phyloP scores from a whole-genome alignment of 1,284 basidiomycete genomes.

The Fomitopsis palustris region DNA sequence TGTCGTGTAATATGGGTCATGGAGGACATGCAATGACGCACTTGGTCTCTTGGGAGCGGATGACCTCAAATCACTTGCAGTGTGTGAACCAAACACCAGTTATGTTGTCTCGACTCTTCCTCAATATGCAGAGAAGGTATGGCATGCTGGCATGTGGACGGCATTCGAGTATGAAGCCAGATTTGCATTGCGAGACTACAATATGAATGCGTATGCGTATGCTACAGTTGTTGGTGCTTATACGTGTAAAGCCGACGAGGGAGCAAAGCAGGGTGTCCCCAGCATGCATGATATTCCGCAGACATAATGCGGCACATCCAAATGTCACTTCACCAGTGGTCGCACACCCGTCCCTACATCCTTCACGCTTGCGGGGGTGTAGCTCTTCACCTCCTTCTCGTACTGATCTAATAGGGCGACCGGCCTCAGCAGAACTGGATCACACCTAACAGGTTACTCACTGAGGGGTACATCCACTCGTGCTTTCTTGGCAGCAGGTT shows the following conservation, averaged over 20 bases:
- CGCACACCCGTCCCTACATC: conserved; percentile 37
- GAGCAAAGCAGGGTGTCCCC: background rate
- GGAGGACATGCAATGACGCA: background rate
- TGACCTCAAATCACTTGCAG: background rate
- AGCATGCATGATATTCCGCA: background rate
- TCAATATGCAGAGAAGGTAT: too few relatives aligned
- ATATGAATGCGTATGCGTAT: background rate
- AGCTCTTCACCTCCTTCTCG: conserved; percentile 36
- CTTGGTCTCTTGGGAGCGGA: background rate
- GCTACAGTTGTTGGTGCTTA: background rate
- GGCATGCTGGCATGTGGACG: too few relatives aligned
- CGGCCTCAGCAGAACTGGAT: background rate
- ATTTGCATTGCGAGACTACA: background rate
- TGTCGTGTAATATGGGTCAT: background rate
- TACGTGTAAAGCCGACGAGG: background rate
- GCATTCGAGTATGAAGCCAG: too few relatives aligned
- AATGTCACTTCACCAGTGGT: conserved; percentile 36
- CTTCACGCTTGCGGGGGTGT: conserved; percentile 35
- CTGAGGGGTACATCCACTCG: conserved; percentile 31
- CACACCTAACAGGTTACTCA: conserved; percentile 13
- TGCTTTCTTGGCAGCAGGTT: conserved; percentile 37
- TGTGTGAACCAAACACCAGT: too few relatives aligned
- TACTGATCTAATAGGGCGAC: conserved; percentile 25
- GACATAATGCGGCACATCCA: background rate
- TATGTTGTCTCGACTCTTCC: too few relatives aligned